Evolutionary conservation across 129 eudicot species (phyloP).

Genomic region (Scalesia atractyloides): DNA sequence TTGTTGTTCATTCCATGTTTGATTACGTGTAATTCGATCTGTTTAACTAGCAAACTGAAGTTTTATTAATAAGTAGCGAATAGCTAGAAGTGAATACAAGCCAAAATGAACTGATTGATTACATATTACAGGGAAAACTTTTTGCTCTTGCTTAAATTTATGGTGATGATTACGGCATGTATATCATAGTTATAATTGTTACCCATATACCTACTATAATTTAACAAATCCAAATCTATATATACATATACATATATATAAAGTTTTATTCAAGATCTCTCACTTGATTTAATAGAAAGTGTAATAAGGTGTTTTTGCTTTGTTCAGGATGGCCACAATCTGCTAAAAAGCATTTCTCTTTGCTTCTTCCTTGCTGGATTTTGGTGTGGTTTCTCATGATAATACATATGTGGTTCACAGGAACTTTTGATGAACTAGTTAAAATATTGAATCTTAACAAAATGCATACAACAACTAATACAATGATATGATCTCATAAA

Average conservation of each 20-base stretch:
- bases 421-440: too few relatives aligned
- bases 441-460: too few relatives aligned
- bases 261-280: background rate
- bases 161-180: background rate
- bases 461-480: background rate
- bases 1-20: background rate
- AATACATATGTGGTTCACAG: background rate
- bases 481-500: background rate
- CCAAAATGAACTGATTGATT: background rate
- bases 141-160: background rate
- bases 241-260: too few relatives aligned
- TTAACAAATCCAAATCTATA: too few relatives aligned
- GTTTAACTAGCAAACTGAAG: background rate
- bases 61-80: background rate
- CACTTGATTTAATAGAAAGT: background rate
- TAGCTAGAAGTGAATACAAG: background rate
- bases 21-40: too few relatives aligned
- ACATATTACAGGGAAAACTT: background rate
- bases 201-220: background rate
- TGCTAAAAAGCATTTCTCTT: background rate
- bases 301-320: background rate
- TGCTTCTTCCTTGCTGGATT: background rate
- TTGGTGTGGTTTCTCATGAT: background rate
- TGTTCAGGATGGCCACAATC: background rate
- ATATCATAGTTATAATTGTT: background rate